Conservation (phyloP, 2,329 filamentous ascomycete genomes). For the Stachybotrys chlorohalonatus region DNA sequence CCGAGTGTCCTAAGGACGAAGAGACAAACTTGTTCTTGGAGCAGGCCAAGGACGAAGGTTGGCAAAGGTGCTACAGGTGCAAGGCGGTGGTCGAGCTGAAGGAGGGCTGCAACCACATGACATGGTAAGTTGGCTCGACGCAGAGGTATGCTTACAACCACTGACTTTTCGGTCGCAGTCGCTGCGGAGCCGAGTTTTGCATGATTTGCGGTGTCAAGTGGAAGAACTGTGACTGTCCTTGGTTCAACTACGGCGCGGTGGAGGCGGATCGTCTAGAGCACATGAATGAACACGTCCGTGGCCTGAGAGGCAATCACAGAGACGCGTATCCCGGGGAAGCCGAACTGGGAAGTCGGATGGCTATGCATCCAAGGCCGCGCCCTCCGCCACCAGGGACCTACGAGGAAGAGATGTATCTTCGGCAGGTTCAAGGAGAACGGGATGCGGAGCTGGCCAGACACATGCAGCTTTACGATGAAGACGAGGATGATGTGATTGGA, state of each 20-base stretch:
- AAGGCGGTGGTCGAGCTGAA: constrained; percentile 66
- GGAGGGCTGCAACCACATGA: constrained; percentile 84
- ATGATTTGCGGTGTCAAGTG: constrained; percentile 76
- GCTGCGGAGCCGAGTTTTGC: constrained; percentile 77
- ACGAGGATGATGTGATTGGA: constrained; percentile 23
- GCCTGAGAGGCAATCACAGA: constrained; percentile 13
- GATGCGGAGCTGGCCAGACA: constrained; percentile 28
- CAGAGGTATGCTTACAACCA: background rate
- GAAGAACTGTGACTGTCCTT: constrained; percentile 76
- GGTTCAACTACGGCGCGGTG: constrained; percentile 57
- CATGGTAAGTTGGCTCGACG: constrained; percentile 48
- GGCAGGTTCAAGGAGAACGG: constrained; percentile 35
- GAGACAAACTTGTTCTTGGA: constrained; percentile 55
- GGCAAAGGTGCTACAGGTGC: constrained; percentile 70
- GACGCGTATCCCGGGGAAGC: constrained; percentile 9
- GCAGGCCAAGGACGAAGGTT: constrained; percentile 58
- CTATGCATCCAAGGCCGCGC: constrained; percentile 6
- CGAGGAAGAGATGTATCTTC: constrained; percentile 37
- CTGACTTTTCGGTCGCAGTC: constrained; percentile 32
- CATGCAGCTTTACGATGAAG: constrained; percentile 18
- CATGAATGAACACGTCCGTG: constrained; percentile 36
- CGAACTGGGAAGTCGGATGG: constrained; percentile 15
- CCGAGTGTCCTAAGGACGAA: constrained; percentile 64
- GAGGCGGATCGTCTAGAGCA: constrained; percentile 47
- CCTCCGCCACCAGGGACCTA: constrained; percentile 21